These are phyloP conservation scores for Schwanniomyces sp. DNA, from an alignment of 805 yeast species.

Conservation along the genomic window DNA sequence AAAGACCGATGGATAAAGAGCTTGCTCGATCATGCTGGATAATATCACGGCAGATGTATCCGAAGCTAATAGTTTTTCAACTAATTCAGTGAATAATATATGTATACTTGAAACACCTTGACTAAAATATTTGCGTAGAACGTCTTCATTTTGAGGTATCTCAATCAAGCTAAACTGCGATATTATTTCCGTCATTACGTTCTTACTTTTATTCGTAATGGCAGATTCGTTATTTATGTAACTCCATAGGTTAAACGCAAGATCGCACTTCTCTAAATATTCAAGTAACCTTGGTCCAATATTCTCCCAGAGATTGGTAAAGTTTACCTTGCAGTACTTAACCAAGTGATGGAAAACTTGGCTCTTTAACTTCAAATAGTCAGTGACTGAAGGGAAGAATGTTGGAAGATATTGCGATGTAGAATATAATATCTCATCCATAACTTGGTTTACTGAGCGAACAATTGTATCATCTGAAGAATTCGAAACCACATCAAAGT, in stretches of 20 bases:
- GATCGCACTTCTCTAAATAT: slow-evolving; percentile 36
- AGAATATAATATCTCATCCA: slow-evolving; percentile 57
- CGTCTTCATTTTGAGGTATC: slow-evolving; percentile 13
- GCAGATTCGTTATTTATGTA: slow-evolving; percentile 10
- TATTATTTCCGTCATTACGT: slow-evolving; percentile 6
- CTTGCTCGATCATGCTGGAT: slow-evolving; percentile 20
- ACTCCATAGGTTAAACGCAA: slow-evolving; percentile 47
- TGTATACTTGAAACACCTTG: slow-evolving; percentile 22
- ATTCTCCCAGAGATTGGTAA: slow-evolving; percentile 33
- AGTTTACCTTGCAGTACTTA: slow-evolving; percentile 46
- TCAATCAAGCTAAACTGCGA: slow-evolving; percentile 1
- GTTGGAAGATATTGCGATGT: slow-evolving; percentile 58
- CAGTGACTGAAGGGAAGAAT: slow-evolving; percentile 47
- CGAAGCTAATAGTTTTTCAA: slow-evolving; percentile 16
- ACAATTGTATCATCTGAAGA: slow-evolving; percentile 14
- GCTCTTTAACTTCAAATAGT: slow-evolving; percentile 52
- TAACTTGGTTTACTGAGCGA: slow-evolving; percentile 47
- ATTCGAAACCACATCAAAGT: slow-evolving; percentile 40
- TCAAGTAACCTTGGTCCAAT: slow-evolving; percentile 36
- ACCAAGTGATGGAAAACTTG: slow-evolving; percentile 45
- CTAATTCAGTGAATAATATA: slow-evolving; percentile 25
- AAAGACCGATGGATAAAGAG: slow-evolving; percentile 32
- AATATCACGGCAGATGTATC: slow-evolving; percentile 15
- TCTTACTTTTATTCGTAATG: slow-evolving; percentile 1
- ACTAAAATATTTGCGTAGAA: slow-evolving; percentile 26